phyloP scores from a whole-genome alignment of 768 basidiomycete genomes.

The Termitomyces sp. region DNA sequence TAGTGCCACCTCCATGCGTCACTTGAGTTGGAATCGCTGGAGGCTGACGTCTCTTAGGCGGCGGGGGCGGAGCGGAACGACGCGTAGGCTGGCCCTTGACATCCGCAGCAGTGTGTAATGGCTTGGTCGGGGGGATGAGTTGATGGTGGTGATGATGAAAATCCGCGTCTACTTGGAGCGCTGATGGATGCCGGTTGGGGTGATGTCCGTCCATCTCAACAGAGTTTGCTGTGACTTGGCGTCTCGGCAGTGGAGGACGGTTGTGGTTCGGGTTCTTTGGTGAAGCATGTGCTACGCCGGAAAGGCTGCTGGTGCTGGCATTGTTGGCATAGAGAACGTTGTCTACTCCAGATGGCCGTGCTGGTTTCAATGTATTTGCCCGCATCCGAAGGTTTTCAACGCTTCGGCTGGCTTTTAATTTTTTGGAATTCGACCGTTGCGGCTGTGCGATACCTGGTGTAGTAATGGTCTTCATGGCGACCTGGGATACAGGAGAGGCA shows the following conservation, averaged over 20 bases:
- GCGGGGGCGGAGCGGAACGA: slow-evolving; percentile 60
- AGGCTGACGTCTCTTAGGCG: slow-evolving; percentile 63
- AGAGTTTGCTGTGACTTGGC: slow-evolving; percentile 22
- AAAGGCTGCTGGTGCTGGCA: slow-evolving; percentile 33
- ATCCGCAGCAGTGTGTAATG: neutral
- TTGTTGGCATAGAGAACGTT: slow-evolving; percentile 32
- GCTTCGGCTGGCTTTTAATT: slow-evolving; percentile 61
- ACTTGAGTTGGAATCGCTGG: slow-evolving; percentile 59
- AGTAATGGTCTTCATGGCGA: slow-evolving; percentile 31
- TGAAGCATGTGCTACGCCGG: slow-evolving; percentile 14
- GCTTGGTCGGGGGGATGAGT: slow-evolving; percentile 9
- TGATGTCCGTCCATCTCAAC: slow-evolving; percentile 18
- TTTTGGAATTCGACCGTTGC: slow-evolving; percentile 33
- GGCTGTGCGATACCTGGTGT: slow-evolving; percentile 29
- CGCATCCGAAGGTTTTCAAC: slow-evolving; percentile 48
- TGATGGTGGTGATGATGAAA: slow-evolving; percentile 13
- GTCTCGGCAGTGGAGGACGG: slow-evolving; percentile 14
- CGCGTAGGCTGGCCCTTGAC: slow-evolving; percentile 25
- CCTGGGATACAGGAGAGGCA: slow-evolving; percentile 40
- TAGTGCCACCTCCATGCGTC: slow-evolving; percentile 47
- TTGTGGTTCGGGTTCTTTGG: neutral
- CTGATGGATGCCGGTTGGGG: slow-evolving; percentile 7
- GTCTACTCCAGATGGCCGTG: slow-evolving; percentile 28
- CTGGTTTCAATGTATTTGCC: slow-evolving; percentile 19
- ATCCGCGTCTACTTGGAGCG: slow-evolving; percentile 8